A percentile compares a stretch with the other conserved stretches of the same genome.
Conservation (phyloP, 2,329 filamentous ascomycete species). For the Clonostachys chloroleuca region DNA sequence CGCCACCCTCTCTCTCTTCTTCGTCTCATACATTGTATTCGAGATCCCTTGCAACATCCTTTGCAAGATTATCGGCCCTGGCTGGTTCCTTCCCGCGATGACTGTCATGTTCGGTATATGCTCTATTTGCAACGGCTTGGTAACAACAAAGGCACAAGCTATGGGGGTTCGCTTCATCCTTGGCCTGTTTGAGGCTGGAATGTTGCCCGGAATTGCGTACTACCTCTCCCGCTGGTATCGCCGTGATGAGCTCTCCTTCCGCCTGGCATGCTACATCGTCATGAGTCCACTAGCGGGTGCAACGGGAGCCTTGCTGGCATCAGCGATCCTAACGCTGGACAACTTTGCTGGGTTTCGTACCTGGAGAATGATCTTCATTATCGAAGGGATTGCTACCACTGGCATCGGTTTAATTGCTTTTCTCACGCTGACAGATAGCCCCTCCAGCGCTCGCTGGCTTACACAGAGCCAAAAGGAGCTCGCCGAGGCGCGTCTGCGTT, state of each 20-base stretch:
- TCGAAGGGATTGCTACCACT: constrained; percentile 30
- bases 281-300: constrained; percentile 53
- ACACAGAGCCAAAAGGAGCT: constrained; percentile 22
- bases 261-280: constrained; percentile 53
- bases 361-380: constrained; percentile 53
- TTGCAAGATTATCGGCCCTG: constrained; percentile 25
- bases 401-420: constrained; percentile 20
- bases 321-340: constrained; percentile 47
- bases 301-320: constrained; percentile 35
- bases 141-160: constrained; percentile 40
- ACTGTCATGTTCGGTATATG: constrained; percentile 44
- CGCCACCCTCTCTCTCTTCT: constrained; percentile 49
- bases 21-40: constrained; percentile 53
- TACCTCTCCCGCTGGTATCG: constrained; percentile 65
- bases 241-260: constrained; percentile 14
- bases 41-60: constrained; percentile 21
- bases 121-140: constrained; percentile 40
- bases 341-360: constrained; percentile 37
- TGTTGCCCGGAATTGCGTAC: constrained; percentile 42
- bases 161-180: constrained; percentile 43
- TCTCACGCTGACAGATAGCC: constrained; percentile 23
- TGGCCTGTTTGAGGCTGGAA: constrained; percentile 45
- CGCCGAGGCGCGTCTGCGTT: constrained; percentile 24
- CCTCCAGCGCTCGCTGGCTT: constrained; percentile 23
- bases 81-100: constrained; percentile 24